Evolutionary conservation across 129 eudicot genomes (phyloP).

Genomic region (Artemisia annua): DNA sequence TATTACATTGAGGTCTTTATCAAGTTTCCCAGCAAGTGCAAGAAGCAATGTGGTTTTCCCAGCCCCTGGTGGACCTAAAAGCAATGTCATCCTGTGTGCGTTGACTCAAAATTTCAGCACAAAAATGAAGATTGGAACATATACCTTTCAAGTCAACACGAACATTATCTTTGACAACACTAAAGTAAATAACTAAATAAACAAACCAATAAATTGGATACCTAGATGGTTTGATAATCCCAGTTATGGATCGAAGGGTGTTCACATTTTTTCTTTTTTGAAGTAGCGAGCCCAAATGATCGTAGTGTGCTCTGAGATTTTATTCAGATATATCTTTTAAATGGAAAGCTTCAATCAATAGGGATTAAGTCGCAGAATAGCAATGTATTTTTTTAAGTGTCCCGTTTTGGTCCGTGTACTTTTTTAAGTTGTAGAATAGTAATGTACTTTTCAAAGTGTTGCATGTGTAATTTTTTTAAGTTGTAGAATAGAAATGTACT

Average conservation of each 20-base stretch:
- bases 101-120: too few species aligned
- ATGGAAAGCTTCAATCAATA: not conserved
- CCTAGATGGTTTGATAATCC: conserved; percentile 38
- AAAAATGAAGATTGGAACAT: not conserved
- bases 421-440: too few species aligned
- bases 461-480: too few species aligned
- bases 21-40: conserved; percentile 53
- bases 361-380: too few species aligned
- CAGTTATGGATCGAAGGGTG: conserved; percentile 28
- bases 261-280: conserved; percentile 29
- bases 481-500: too few species aligned
- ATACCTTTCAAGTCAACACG: not conserved
- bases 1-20: conserved; percentile 36
- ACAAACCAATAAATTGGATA: not conserved
- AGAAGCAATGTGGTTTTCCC: conserved; percentile 58
- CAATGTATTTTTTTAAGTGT: too few species aligned
- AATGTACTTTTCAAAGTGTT: too few species aligned
- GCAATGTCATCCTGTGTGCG: conserved; percentile 48
- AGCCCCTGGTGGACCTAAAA: conserved; percentile 60
- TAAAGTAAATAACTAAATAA: too few species aligned
- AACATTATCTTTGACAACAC: too few species aligned
- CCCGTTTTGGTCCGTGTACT: too few species aligned
- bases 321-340: not conserved
- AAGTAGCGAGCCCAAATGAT: conserved; percentile 20
- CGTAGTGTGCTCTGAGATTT: conserved; percentile 3